Evolutionary conservation across 495 filamentous ascomycete species (phyloP).

Genomic region (Hypoxylon fragiforme): DNA sequence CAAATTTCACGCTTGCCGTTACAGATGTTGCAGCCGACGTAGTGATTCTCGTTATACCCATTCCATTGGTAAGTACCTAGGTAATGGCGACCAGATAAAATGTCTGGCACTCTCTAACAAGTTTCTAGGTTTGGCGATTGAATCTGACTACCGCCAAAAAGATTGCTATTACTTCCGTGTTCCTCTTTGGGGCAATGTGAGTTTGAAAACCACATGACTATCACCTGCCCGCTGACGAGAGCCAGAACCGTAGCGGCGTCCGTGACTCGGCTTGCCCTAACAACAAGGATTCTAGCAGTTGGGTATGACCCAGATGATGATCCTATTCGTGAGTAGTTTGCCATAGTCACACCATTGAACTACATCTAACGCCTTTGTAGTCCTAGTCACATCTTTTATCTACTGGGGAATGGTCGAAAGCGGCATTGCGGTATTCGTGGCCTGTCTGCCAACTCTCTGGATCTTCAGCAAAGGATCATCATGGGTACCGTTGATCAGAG

Average conservation of each 20-base stretch:
- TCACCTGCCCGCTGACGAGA: neutral
- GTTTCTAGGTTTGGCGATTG: slow-evolving; percentile 16
- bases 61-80: slow-evolving; percentile 23
- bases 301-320: slow-evolving; percentile 8
- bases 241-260: slow-evolving; percentile 14
- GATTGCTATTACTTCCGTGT: slow-evolving; percentile 7
- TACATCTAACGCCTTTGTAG: neutral
- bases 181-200: slow-evolving; percentile 16
- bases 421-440: slow-evolving; percentile 8
- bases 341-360: too few species aligned
- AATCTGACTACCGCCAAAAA: slow-evolving; percentile 9
- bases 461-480: neutral
- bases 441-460: slow-evolving; percentile 10
- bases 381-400: slow-evolving; percentile 10
- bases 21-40: slow-evolving; percentile 25
- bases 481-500: neutral
- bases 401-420: slow-evolving; percentile 28
- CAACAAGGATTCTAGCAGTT: neutral
- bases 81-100: too few species aligned
- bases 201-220: neutral
- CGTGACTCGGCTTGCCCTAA: slow-evolving; percentile 3
- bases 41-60: slow-evolving; percentile 12
- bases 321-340: slow-evolving; percentile 14
- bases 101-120: neutral
- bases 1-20: slow-evolving; percentile 2